Conservation (phyloP, 139 green algal genomes). For the Closterium sp. region DNA sequence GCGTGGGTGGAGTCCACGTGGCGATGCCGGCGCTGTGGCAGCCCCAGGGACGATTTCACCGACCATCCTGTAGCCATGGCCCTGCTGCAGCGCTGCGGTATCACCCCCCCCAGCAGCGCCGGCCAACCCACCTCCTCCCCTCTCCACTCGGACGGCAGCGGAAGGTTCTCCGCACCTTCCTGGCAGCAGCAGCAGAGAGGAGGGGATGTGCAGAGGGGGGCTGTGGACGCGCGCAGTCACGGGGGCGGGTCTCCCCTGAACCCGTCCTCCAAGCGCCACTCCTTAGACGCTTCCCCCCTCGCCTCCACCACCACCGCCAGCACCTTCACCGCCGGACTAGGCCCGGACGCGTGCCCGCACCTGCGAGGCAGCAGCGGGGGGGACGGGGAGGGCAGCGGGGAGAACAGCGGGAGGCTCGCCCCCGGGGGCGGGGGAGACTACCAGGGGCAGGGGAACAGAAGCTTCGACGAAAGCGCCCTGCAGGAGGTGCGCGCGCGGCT, state of each 20-base stretch:
- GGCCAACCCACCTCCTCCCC: not conserved
- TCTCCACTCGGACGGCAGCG: not conserved
- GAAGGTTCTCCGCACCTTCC: not conserved
- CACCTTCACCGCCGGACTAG: not conserved
- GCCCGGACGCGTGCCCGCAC: not conserved
- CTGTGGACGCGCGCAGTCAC: not conserved
- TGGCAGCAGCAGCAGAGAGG: not conserved
- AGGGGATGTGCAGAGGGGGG: not conserved
- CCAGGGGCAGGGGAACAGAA: not conserved
- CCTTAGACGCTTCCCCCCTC: not conserved
- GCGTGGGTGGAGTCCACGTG: not conserved
- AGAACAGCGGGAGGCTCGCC: not conserved
- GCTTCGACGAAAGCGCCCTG: not conserved
- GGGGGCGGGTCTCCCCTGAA: not conserved
- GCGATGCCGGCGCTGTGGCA: not conserved
- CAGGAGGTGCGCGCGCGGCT: not conserved
- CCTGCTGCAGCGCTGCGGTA: not conserved
- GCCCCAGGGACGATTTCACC: not conserved
- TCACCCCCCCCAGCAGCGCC: not conserved
- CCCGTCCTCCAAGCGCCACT: not conserved
- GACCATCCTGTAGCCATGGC: not conserved
- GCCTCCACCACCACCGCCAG: not conserved
- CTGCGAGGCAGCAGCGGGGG: not conserved
- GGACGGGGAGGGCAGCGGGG: not conserved
- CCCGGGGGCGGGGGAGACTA: not conserved